Base-by-base conservation (phyloP, 805 yeast genomes). In the Lipomyces mesembrius region DNA sequence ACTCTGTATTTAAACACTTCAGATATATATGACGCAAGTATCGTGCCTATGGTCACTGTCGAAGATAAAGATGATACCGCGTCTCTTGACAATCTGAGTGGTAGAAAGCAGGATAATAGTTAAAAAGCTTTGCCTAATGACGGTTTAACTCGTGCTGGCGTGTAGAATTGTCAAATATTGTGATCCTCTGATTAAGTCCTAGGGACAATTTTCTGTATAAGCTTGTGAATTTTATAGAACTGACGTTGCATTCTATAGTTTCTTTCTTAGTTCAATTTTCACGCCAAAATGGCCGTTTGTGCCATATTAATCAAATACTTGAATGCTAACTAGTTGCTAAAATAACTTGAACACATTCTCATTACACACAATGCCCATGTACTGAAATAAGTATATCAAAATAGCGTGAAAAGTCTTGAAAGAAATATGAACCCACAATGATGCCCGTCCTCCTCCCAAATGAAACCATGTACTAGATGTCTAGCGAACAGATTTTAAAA, bases 41-140 rank as follows among this genome's bases (percentile, higher is more conserved):
- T 39, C 7, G 29, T 56, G 34, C 49, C 59, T 20, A 25, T 56
- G 43, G 59, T 56, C 9, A n/a, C 14, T 56, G 11, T 56, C n/a
- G 49, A 56, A 22, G 34, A 39, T 20, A 43, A 43, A 43, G 49
- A 43, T 17, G 49, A 43, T n/a, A 17, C 11, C 2, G 22, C 22
- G 9, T n/a, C 49, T 9, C 22, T 43, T 2, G 49, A 43, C 20
- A n/a, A n/a, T 17, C 9, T 43, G 43, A 37, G 22, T 43, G 49
- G 49, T n/a, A 43, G 9, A 43, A 43, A 43, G 49, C 20, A 43
- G 49, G 49, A 43, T 43, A 43, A 43, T 43, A 1, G 22, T 37
- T 11, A 11, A 37, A 17, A 43, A 43, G 49, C 22, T n/a, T 7
- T 43, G 49, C 20, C 49, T 43, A 43, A n/a, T 7, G 49, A 43